A percentile compares a stretch with the other conserved stretches of the same genome.
phyloP scores from a whole-genome alignment of 805 yeast genomes.

The Maudiozyma serrabonitensis region DNA sequence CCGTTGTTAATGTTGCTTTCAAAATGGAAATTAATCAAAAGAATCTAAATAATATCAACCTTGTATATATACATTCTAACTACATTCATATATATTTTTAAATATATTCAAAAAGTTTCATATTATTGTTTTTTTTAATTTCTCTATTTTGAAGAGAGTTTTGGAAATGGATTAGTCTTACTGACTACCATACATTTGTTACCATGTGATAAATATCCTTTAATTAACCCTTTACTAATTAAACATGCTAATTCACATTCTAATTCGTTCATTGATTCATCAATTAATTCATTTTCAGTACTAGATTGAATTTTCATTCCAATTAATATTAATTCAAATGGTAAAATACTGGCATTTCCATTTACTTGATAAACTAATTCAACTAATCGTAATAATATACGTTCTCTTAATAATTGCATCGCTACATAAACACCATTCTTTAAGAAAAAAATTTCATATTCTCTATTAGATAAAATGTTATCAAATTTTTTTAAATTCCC shows the following conservation, averaged over 20 bases:
- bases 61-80: background rate
- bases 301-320: background rate
- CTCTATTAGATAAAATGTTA: constrained; percentile 32
- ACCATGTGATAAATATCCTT: constrained; percentile 76
- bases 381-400: constrained; percentile 43
- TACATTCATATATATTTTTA: background rate
- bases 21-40: too few relatives aligned
- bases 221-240: constrained; percentile 50
- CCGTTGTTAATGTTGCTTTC: too few relatives aligned
- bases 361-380: constrained; percentile 21
- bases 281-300: background rate
- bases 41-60: background rate
- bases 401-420: constrained; percentile 41
- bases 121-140: background rate
- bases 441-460: constrained; percentile 41
- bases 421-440: constrained; percentile 52
- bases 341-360: constrained; percentile 9
- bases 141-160: background rate
- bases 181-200: constrained; percentile 67
- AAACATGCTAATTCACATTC: constrained; percentile 64
- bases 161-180: constrained; percentile 65
- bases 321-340: constrained; percentile 3
- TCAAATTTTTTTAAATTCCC: constrained; percentile 55
- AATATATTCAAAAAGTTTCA: background rate
- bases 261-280: constrained; percentile 31